phyloP scores from a whole-genome alignment of 2,329 filamentous ascomycete genomes.

The Neophaeococcomyces mojaviensis region DNA sequence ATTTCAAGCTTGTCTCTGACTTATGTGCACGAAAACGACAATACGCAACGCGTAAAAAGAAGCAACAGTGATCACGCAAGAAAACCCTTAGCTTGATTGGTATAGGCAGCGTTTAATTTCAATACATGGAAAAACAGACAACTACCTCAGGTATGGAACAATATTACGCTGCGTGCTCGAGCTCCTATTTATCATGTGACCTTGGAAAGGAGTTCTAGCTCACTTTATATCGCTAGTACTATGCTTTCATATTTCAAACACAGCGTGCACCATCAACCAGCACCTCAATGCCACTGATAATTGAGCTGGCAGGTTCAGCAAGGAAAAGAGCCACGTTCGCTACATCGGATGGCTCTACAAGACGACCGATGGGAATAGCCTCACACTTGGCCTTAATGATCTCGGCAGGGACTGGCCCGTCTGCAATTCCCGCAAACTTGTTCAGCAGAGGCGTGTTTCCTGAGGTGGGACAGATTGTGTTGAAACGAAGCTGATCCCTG shows the following conservation, averaged over 20 bases:
- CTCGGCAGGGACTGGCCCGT: conserved; percentile 14
- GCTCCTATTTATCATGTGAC: no score
- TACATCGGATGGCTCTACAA: conserved; percentile 13
- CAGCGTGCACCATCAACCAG: conserved; percentile 12
- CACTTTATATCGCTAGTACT: background rate
- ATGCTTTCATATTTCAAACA: background rate
- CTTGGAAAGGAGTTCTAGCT: no score
- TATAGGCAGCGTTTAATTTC: no score
- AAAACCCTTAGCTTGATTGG: no score
- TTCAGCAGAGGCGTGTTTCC: conserved; percentile 3
- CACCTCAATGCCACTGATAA: conserved; percentile 14
- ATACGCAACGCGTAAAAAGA: no score
- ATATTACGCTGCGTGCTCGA: no score
- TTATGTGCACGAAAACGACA: no score
- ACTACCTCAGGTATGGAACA: no score
- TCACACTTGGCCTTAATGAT: conserved; percentile 15
- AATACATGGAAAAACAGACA: no score
- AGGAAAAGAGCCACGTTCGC: conserved; percentile 16
- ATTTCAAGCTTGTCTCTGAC: no score
- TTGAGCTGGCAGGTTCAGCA: conserved; percentile 13
- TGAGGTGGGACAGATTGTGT: conserved; percentile 1
- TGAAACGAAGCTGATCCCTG: background rate
- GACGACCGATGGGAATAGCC: conserved; percentile 13
- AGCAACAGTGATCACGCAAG: no score
- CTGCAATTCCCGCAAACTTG: conserved; percentile 12